Percentiles rank a stretch among this genome's conserved stretches.
phyloP scores from a whole-genome alignment of 257 asterid genomes.

The Nicotiana attenuata region DNA sequence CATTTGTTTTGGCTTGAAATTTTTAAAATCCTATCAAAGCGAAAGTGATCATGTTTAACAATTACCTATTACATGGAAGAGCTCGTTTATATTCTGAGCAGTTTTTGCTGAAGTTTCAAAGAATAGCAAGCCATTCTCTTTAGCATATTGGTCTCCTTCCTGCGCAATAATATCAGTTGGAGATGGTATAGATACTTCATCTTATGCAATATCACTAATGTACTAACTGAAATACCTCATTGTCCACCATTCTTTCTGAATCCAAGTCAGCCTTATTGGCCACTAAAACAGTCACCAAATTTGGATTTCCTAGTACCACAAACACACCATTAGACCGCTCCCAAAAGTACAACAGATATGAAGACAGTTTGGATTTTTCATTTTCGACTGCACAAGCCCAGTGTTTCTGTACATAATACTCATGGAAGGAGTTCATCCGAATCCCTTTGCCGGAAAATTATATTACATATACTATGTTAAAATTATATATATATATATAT shows the following conservation, averaged over 20 bases:
- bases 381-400: background rate
- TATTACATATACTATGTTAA: too few species aligned
- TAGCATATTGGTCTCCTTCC: slow-evolving; percentile 27
- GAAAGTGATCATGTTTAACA: background rate
- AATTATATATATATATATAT: too few species aligned
- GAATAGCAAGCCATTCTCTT: slow-evolving; percentile 26
- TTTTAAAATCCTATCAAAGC: too few species aligned
- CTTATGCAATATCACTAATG: background rate
- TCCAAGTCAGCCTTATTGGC: slow-evolving; percentile 32
- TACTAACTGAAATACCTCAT: slow-evolving; percentile 12
- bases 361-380: background rate
- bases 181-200: background rate
- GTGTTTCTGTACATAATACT: background rate
- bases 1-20: background rate
- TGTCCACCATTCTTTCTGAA: slow-evolving; percentile 20
- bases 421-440: too few species aligned
- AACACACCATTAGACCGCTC: background rate
- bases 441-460: too few species aligned
- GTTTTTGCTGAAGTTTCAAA: slow-evolving; percentile 31
- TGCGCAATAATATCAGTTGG: background rate
- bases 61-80: slow-evolving; percentile 23
- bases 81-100: slow-evolving; percentile 27
- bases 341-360: background rate
- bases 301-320: slow-evolving; percentile 14
- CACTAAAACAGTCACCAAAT: slow-evolving; percentile 25